These are phyloP conservation scores for Mycosphaerelloides madeirae DNA, from an alignment of 2,329 filamentous ascomycete genomes.

Conservation along the genomic window DNA sequence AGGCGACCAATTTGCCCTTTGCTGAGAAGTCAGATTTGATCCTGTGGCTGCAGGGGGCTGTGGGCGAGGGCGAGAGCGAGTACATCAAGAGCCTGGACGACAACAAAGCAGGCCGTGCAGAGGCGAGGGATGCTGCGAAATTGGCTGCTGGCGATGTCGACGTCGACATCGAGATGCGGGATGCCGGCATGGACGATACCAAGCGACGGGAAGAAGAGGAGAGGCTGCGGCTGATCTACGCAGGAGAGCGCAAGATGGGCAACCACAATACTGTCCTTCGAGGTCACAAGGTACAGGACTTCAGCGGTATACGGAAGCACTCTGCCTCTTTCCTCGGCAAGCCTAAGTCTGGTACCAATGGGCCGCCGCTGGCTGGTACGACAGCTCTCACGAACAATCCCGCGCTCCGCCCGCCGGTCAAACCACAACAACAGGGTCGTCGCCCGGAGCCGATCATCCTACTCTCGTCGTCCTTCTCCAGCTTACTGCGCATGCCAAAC, in stretches of 20 bases:
- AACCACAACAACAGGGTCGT: conserved; percentile 38
- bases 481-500: conserved; percentile 90
- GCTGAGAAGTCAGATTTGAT: conserved; percentile 87
- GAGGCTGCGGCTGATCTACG: conserved; percentile 80
- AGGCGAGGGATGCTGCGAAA: conserved; percentile 47
- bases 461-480: conserved; percentile 90
- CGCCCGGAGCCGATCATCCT: conserved; percentile 84
- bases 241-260: conserved; percentile 83
- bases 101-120: conserved; percentile 50
- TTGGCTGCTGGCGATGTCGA: conserved; percentile 33
- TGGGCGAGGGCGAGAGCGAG: conserved; percentile 75
- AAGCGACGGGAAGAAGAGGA: conserved; percentile 68
- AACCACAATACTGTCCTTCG: conserved; percentile 85
- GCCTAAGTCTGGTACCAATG: conserved; percentile 47
- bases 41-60: conserved; percentile 86
- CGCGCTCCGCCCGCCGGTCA: conserved; percentile 31
- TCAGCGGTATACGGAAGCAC: conserved; percentile 79
- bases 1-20: conserved; percentile 84
- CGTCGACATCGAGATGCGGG: conserved; percentile 35
- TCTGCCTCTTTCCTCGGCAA: conserved; percentile 29
- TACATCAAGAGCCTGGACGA: conserved; percentile 81
- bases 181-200: conserved; percentile 37
- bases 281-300: conserved; percentile 86
- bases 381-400: conserved; percentile 39
- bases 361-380: conserved; percentile 34